phyloP scores from a whole-genome alignment of 2,329 filamentous ascomycete genomes.

The Alternaria conjuncta region DNA sequence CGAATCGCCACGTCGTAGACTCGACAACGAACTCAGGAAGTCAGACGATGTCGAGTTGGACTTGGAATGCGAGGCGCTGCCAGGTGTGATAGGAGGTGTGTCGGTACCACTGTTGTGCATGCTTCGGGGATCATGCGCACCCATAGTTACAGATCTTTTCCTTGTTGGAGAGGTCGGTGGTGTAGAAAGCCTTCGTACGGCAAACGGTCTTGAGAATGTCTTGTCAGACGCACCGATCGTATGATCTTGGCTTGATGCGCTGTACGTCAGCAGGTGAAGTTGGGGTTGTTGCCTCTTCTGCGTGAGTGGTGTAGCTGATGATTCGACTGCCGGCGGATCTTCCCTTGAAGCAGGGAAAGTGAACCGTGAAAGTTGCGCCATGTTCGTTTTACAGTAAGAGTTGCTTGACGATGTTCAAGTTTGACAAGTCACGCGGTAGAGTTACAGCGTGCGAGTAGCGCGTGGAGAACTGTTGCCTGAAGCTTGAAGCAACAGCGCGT shows the following conservation, averaged over 20 bases:
- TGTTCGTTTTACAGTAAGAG: slow-evolving; percentile 5
- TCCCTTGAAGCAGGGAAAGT: slow-evolving; percentile 8
- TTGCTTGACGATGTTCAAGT: slow-evolving; percentile 13
- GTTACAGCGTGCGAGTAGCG: slow-evolving; percentile 13
- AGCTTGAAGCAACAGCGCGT: slow-evolving; percentile 23
- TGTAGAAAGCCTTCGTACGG: slow-evolving; percentile 22
- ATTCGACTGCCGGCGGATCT: background rate
- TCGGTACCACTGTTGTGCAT: slow-evolving; percentile 25
- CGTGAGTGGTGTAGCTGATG: background rate
- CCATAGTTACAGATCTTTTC: slow-evolving; percentile 25
- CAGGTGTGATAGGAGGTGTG: slow-evolving; percentile 41
- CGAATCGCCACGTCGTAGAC: slow-evolving; percentile 29
- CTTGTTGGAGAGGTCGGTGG: slow-evolving; percentile 37
- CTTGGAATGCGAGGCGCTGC: slow-evolving; percentile 26
- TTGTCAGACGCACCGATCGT: slow-evolving; percentile 9
- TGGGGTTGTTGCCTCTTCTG: slow-evolving; percentile 16
- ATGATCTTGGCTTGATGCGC: slow-evolving; percentile 10
- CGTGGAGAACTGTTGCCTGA: slow-evolving; percentile 14
- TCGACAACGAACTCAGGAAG: slow-evolving; percentile 23
- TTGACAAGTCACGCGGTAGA: slow-evolving; percentile 13
- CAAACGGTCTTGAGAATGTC: slow-evolving; percentile 3
- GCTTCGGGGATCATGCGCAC: slow-evolving; percentile 11
- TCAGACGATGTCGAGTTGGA: slow-evolving; percentile 28
- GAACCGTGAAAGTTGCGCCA: slow-evolving; percentile 19
- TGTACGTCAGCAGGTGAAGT: slow-evolving; percentile 18